Conservation (phyloP, 2,329 filamentous ascomycete species). For the Phoma sp. region DNA sequence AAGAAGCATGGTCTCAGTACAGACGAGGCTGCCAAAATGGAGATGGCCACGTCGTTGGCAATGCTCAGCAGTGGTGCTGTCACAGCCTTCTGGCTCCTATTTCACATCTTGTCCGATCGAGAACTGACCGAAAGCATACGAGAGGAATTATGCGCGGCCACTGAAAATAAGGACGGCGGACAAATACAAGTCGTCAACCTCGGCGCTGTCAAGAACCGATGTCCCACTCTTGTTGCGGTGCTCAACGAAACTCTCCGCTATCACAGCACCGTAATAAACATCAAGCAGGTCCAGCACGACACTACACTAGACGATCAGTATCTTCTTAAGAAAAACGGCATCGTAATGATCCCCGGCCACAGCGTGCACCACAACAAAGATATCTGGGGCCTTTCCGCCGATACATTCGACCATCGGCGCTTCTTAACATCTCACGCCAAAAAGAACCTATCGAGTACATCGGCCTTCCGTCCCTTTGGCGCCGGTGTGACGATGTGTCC, state of each 20-base stretch:
- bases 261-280: conserved; percentile 47
- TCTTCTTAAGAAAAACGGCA: conserved; percentile 45
- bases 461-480: conserved; percentile 45
- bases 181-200: conserved; percentile 35
- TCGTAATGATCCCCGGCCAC: conserved; percentile 45
- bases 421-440: conserved; percentile 28
- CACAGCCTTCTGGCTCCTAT: conserved; percentile 51
- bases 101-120: conserved; percentile 46
- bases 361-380: conserved; percentile 39
- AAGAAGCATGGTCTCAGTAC: conserved; percentile 39
- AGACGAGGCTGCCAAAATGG: conserved; percentile 50
- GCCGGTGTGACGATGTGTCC: conserved; percentile 46
- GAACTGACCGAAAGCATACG: conserved; percentile 38
- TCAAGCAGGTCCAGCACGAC: conserved; percentile 47
- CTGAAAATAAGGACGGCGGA: conserved; percentile 2
- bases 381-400: conserved; percentile 42
- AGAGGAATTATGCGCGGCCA: conserved; percentile 30
- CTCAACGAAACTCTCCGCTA: conserved; percentile 53
- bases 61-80: conserved; percentile 51
- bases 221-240: conserved; percentile 49
- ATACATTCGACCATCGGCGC: conserved; percentile 43
- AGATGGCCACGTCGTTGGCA: conserved; percentile 51
- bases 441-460: conserved; percentile 29
- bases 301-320: conserved; percentile 39
- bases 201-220: conserved; percentile 42